phyloP scores from a whole-genome alignment of 495 filamentous ascomycete species.

The Elasticomyces elasticus region DNA sequence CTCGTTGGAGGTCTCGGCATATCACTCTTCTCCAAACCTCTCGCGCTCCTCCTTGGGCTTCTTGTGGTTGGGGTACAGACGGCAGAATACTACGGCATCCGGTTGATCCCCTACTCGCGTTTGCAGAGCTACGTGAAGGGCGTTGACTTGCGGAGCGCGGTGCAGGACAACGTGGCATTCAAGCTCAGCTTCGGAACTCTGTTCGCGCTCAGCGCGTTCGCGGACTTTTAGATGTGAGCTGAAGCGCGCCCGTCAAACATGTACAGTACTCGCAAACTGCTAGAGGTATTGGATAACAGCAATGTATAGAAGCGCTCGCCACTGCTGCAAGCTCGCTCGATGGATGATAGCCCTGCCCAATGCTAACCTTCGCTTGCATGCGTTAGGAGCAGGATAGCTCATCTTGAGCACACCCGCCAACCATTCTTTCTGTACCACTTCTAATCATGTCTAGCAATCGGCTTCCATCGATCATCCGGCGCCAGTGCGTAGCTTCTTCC shows the following conservation, averaged over 20 bases:
- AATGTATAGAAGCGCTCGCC: no score
- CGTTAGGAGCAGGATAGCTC: no score
- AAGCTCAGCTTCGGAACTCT: slow-evolving; percentile 69
- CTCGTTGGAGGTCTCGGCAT: slow-evolving; percentile 61
- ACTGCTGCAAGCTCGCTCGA: no score
- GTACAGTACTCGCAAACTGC: background rate
- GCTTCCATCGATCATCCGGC: slow-evolving; percentile 33
- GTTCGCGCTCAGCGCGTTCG: slow-evolving; percentile 71
- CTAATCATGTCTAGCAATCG: slow-evolving; percentile 14
- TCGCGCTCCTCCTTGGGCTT: slow-evolving; percentile 64
- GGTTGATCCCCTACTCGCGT: slow-evolving; percentile 52
- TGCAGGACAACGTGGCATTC: slow-evolving; percentile 61
- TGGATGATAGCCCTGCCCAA: no score
- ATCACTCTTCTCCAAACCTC: slow-evolving; percentile 60
- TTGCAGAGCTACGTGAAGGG: slow-evolving; percentile 50
- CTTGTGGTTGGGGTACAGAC: slow-evolving; percentile 55
- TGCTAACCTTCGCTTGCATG: no score
- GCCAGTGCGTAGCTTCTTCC: slow-evolving; percentile 26
- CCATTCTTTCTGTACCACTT: no score
- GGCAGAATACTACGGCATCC: slow-evolving; percentile 62
- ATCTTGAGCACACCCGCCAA: no score
- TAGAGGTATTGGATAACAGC: background rate
- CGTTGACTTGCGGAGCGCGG: slow-evolving; percentile 46
- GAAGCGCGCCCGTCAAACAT: no score
- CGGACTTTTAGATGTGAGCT: slow-evolving; percentile 40